Base-by-base conservation (phyloP, 192 early-diverging fungal species). In the Dissophora globulifera region DNA sequence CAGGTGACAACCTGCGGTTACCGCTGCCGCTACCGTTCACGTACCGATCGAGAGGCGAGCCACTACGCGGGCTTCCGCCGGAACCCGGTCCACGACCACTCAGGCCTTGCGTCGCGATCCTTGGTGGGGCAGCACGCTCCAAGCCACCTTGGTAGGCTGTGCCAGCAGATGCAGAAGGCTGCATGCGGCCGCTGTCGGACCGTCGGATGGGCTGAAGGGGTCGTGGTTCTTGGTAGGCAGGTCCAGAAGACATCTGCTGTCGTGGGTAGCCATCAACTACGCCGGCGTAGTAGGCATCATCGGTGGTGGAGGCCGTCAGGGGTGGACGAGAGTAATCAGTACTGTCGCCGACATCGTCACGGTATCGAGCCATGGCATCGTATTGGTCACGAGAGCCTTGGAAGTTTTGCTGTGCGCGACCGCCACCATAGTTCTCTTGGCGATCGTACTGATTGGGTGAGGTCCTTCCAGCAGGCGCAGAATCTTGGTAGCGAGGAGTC, bases 201-300 rank as follows among this genome's bases (percentile, higher is more conserved):
- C 47, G 20, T 15, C 17, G 26, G 0, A 50, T 12, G 8, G 45
- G 48, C 35, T 62, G 59, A 20, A 50, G n/a, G 2, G 47, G 59
- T 12, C 35, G 59, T 8, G 47, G 32, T 31, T 50, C 25, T 19
- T 41, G 59, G 17, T 50, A 41, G 29, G 47, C 23, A 10, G 31
- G 48, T 8, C 27, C 6, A 4, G 58, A 47, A 0, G n/a, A n/a
- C n/a, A n/a, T n/a, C n/a, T n/a, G n/a, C n/a, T n/a, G n/a, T n/a
- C n/a, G n/a, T n/a, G n/a, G n/a, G n/a, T n/a, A n/a, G n/a, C n/a
- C n/a, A n/a, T n/a, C n/a, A n/a, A n/a, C n/a, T n/a, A n/a, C n/a
- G 57, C 25, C 45, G 26, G 43, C 5, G 17, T 59, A 59, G 17
- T 59, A 59, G 23, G 42, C 25, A n/a, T 59, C 45, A 31, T 46